Conservation (phyloP, 352 stramenopile species). For the Peronospora farinosa region DNA sequence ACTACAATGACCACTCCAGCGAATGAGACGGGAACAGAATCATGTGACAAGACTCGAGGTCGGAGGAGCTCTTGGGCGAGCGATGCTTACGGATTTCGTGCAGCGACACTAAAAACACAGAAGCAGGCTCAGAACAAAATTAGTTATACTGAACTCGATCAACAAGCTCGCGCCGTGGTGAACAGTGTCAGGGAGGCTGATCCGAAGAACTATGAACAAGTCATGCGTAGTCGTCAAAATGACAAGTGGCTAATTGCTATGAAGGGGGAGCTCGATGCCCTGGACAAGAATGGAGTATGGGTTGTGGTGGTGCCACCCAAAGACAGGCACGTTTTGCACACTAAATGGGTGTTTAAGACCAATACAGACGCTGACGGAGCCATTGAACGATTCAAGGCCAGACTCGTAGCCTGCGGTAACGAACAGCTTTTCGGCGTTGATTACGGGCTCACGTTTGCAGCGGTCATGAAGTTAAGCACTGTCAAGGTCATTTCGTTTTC, state of each 20-base stretch:
- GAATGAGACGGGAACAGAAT: no score
- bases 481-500: not conserved
- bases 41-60: not conserved
- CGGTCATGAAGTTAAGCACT: not conserved
- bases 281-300: slow-evolving; percentile 4
- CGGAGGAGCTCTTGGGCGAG: not conserved
- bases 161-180: not conserved
- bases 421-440: not conserved
- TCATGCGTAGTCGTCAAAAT: slow-evolving; percentile 1
- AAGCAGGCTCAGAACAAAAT: no score
- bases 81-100: not conserved
- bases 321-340: not conserved
- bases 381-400: not conserved
- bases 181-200: slow-evolving; percentile 5
- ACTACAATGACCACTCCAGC: no score
- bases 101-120: not conserved
- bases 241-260: slow-evolving; percentile 2
- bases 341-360: no score
- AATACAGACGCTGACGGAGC: no score
- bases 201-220: slow-evolving; percentile 15
- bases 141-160: no score
- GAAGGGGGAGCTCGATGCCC: not conserved
- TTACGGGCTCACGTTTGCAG: not conserved
- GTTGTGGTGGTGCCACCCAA: not conserved
- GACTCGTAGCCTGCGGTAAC: no score